Percentiles rank a stretch among this genome's conserved stretches.
Evolutionary conservation across 2,329 filamentous ascomycete species (phyloP).

Genomic region (Monosporascus sp.): DNA sequence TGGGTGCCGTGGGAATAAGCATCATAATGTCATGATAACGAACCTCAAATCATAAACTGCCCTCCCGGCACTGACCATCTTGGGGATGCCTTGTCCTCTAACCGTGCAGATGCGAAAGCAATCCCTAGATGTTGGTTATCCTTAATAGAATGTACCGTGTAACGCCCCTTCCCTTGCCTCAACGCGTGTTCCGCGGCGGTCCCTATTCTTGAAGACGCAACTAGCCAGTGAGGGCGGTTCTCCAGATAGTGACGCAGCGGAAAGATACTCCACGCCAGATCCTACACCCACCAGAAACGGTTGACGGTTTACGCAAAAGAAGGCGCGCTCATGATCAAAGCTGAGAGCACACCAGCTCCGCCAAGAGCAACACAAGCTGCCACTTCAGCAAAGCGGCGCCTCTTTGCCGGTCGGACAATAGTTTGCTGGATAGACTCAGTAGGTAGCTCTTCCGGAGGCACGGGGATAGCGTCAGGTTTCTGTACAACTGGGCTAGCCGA

Average conservation of each 20-base stretch:
- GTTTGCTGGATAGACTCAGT: conserved; percentile 1
- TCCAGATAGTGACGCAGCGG: too few species aligned
- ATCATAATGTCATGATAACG: neutral
- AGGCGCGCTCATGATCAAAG: conserved; percentile 2
- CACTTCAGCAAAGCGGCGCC: conserved; percentile 23
- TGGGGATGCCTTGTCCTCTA: neutral
- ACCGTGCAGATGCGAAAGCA: neutral
- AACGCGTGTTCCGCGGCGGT: neutral
- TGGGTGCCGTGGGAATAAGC: neutral
- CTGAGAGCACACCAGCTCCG: conserved; percentile 18
- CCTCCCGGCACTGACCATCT: neutral
- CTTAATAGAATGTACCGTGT: neutral
- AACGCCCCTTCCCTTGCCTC: neutral
- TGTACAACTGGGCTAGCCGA: neutral
- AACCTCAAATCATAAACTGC: neutral
- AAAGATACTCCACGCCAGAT: too few species aligned
- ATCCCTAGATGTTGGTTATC: neutral
- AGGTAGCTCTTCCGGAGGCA: neutral
- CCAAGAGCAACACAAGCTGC: conserved; percentile 25
- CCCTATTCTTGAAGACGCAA: too few species aligned
- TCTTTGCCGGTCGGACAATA: conserved; percentile 20
- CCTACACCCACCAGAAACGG: neutral
- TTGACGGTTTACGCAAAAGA: neutral
- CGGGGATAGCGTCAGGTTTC: neutral
- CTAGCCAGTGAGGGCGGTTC: too few species aligned